Evolutionary conservation across 2,329 filamentous ascomycete species (phyloP), one percentile per base, ranked within the genome.

Genomic region (Aspergillus uvarum): DNA sequence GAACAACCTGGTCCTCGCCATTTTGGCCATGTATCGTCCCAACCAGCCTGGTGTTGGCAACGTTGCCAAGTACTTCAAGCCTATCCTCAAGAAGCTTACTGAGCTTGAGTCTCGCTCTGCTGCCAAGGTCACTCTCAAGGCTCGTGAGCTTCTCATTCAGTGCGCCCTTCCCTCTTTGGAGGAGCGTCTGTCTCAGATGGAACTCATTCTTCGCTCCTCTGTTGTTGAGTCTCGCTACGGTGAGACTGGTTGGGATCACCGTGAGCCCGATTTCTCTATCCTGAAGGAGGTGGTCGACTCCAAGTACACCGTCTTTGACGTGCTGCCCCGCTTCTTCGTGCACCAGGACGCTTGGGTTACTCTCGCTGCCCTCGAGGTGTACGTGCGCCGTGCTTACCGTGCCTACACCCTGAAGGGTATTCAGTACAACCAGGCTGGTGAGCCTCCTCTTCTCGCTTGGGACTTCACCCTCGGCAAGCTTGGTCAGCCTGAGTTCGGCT

Each of bases 261-360:
- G 95, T 67, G 91, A 97, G 78, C 95, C 95, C 51, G 91, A 89
- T 78, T 81, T 96, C 56, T 90, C 96, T 22, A 83, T 96, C 65
- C 89, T 99, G 80, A 96, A 96, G 83, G 95, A 99, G 77, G 93
- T 99, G 32, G 92, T 99, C 55, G 95, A 99, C 78, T 98, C 95
- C 57, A 96, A 96, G 81, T 98, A 96, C 82, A 98, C 94, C 47
- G 95, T 99, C 65, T 96, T 97, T 69, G 95, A 99, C 73, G 95
- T 99, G 19, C 79, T 99, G 66, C 90, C 94, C 7, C 88, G 92
- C 59, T 99, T 99, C 86, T 99, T 99, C 74, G 90, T 88, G 35
- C 92, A 99, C 78, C 86, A 91, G 47, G 95, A 99, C 72, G 89
- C 92, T 12, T 98, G 92, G 91, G 94, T 99, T 31, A 91, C 91